Evolutionary conservation across 139 green algal genomes (phyloP), one percentile per base, ranked within the genome.

Genomic region (Coelastrella sp.): DNA sequence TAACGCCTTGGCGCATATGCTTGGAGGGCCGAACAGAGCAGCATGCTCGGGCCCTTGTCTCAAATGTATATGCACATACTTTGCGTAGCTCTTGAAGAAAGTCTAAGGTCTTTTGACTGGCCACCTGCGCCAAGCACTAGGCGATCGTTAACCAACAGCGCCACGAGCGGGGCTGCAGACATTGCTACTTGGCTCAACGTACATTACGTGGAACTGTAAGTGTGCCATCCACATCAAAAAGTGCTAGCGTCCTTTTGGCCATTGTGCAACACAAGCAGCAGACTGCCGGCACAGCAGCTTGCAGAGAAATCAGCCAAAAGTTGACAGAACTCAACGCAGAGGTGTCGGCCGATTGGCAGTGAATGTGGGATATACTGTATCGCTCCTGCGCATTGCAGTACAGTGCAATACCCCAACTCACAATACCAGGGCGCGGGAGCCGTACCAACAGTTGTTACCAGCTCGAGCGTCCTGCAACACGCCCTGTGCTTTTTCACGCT

Each of bases 141-240:
- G 6, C 73, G 54, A 83, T 83, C 77, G 54, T 61, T 22, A 83
- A 83, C 80, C 23, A 47, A 81, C 85, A 47, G 32, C 32, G 32
- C 32, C 32, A 47, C 32, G 32, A 47, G 32, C 32, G 32, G 32
- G 32, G 32, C 32, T 47, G 32, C 32, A 47, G 32, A 47, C 32
- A 47, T 47, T 47, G 32, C 32, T 47, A 47, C 32, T 47, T 47
- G 32, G 32, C 32, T 47, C 32, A 3, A 73, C 68, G 14, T 47
- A 97, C 96, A 93, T 99, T 98, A 6, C 98, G 94, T 58, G 98
- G 95, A 19, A 95, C 95, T 4, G 98, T 98, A 60, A 99, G 94
- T 3, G 98, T 99, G 77, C 98, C 98, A 88, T 99, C 98, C 2
- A 99, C 98, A 90, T 99, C 98, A 87, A 99, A 99, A 32, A 99